Percentiles rank a stretch among this genome's conserved stretches.
Evolutionary conservation across 2,329 filamentous ascomycete genomes (phyloP).

Genomic region (Trichophyton verrucosum): DNA sequence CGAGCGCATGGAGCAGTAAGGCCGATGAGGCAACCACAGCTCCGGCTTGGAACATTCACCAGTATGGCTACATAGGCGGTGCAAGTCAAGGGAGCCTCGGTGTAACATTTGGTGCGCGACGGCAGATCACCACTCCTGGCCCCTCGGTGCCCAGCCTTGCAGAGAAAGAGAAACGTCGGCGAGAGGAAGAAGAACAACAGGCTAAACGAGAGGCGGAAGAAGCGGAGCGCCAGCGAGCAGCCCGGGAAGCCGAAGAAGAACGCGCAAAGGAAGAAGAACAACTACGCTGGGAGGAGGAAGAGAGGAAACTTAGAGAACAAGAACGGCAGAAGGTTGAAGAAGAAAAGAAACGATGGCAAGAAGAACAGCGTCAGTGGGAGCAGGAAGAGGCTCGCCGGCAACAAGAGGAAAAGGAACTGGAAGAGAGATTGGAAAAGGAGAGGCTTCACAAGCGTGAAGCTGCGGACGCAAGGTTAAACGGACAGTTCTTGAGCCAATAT

Average conservation of each 20-base stretch:
- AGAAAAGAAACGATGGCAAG: slow-evolving; percentile 36
- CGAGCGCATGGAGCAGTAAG: slow-evolving; percentile 81
- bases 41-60: slow-evolving; percentile 95
- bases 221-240: slow-evolving; percentile 36
- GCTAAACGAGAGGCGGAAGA: slow-evolving; percentile 41
- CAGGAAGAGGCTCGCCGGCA: slow-evolving; percentile 59
- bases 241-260: slow-evolving; percentile 41
- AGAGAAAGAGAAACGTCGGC: slow-evolving; percentile 64
- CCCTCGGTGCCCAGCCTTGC: slow-evolving; percentile 68
- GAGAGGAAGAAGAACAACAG: slow-evolving; percentile 45
- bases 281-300: slow-evolving; percentile 37
- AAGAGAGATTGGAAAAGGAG: slow-evolving; percentile 55
- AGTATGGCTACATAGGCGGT: slow-evolving; percentile 97
- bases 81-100: slow-evolving; percentile 93
- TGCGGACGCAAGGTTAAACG: slow-evolving; percentile 58
- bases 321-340: slow-evolving; percentile 34
- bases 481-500: slow-evolving; percentile 80
- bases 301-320: slow-evolving; percentile 39
- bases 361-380: slow-evolving; percentile 58
- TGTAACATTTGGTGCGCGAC: slow-evolving; percentile 77
- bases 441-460: slow-evolving; percentile 47
- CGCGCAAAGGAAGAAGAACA: slow-evolving; percentile 35
- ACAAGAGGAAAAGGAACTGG: slow-evolving; percentile 60
- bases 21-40: slow-evolving; percentile 66
- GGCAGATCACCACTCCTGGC: slow-evolving; percentile 78